A percentile compares a stretch with the other conserved stretches of the same genome.
Conservation (phyloP, 2,329 filamentous ascomycete genomes). For the Pseudogymnoascus sp. region DNA sequence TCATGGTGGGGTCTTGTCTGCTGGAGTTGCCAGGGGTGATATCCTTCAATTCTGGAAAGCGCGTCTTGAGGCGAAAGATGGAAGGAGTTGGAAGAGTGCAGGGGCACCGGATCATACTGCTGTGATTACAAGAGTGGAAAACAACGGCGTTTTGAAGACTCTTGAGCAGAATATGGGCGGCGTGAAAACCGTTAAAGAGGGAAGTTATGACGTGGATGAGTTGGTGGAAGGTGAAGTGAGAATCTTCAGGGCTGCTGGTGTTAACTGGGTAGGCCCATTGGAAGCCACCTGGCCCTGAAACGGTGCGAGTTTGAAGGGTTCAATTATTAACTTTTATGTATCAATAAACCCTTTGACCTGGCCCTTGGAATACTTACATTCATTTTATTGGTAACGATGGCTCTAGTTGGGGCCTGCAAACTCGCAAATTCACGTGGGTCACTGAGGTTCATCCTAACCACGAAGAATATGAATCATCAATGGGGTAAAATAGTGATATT, state of each 20-base stretch:
- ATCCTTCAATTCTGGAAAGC: constrained; percentile 32
- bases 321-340: background rate
- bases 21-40: constrained; percentile 31
- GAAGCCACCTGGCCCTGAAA: constrained; percentile 24
- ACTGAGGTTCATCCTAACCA: background rate
- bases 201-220: constrained; percentile 27
- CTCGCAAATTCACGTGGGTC: background rate
- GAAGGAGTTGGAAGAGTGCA: constrained; percentile 23
- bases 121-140: constrained; percentile 27
- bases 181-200: constrained; percentile 27
- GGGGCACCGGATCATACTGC: constrained; percentile 33
- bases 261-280: constrained; percentile 27
- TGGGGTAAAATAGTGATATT: background rate
- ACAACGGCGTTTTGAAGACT: constrained; percentile 26
- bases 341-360: background rate
- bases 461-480: background rate
- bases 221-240: constrained; percentile 30
- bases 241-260: constrained; percentile 29
- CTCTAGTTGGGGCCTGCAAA: background rate
- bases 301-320: background rate
- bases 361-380: background rate
- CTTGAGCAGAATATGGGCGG: constrained; percentile 32
- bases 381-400: background rate
- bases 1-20: constrained; percentile 22
- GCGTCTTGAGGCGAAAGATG: constrained; percentile 26